Base-by-base conservation (phyloP, 176 grass and related monocot species). In the Alloteropsis semialata region DNA sequence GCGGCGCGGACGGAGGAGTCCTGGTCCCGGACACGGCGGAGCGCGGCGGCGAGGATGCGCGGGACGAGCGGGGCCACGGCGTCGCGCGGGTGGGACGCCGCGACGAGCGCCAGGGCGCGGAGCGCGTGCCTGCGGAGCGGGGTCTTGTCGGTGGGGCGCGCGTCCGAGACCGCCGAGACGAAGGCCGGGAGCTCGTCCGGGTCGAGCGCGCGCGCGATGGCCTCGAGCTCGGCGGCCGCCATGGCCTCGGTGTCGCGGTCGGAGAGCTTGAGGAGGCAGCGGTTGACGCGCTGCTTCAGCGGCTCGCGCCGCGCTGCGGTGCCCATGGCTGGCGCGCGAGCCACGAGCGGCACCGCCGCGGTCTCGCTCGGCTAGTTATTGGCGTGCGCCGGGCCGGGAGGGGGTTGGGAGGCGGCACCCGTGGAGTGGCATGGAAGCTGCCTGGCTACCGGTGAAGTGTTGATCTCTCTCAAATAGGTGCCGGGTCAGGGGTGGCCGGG, bases 161-260 rank as follows among this genome's bases (percentile, higher is more conserved):
- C 80, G 80, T 99, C 96, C 25, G 96, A 95, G 42, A 99, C 92
- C 15, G 96, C 91, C 0, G 96, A 88, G 13, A 99, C 42, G 87
- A 99, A 99, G 48, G 93, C 89, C 34, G 85, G 67, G 61, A 99
- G 89, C 76, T 88, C 87, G 67, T 93, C 91, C 1, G 85, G 38
- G 10, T 72, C 80, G n/a, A 99, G 89, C 36, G 84, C 58, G 45
- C 87, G 93, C 50, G 93, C 96, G 72, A 99, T 89, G 87, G 84
- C 84, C 45, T 99, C 96, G 37, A 99, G 96, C 87, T 99, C 96
- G 11, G 83, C 85, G 16, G 87, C 96, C 3, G 93, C 96, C 83
- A 99, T 99, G 69, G 96, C 91, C 85, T 99, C 96, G 3, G 96
- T 99, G 85, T 99, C 93, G 41, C 96, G 90, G 87, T 99, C 96